Percentiles rank a stretch among this genome's conserved stretches.
Conservation (phyloP, 805 yeast species). For the Metschnikowia gelsemii region DNA sequence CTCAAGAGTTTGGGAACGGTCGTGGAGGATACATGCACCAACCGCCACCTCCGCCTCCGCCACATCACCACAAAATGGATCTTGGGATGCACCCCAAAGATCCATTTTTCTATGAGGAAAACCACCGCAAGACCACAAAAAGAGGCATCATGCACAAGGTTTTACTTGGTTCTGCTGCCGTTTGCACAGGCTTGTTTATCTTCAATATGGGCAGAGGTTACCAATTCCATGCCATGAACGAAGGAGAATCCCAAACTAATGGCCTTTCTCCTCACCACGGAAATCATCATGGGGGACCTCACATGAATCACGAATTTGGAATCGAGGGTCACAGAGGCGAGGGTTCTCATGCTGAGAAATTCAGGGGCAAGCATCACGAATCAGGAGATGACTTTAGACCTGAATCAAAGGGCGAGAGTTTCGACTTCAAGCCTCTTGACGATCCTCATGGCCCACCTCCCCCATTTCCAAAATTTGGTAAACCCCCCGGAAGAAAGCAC, state of each 20-base stretch:
- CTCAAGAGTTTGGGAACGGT: background rate
- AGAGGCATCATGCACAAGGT: constrained; percentile 5
- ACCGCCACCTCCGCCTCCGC: constrained; percentile 17
- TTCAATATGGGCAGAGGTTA: constrained; percentile 21
- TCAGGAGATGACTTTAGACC: background rate
- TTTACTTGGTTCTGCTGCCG: constrained; percentile 12
- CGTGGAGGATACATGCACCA: constrained; percentile 2
- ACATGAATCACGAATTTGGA: constrained; percentile 5
- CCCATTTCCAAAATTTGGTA: constrained; percentile 5
- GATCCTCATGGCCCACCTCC: constrained; percentile 9
- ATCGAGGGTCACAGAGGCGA: background rate
- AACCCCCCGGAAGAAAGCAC: background rate
- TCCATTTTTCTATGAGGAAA: constrained; percentile 12
- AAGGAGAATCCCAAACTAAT: background rate
- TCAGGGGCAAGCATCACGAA: background rate
- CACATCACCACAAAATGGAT: background rate
- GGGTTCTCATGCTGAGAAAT: background rate
- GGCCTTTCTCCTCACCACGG: background rate
- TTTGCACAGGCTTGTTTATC: constrained; percentile 16
- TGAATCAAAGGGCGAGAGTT: background rate
- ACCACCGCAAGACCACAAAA: constrained; percentile 3
- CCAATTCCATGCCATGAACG: constrained; percentile 9
- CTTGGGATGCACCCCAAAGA: constrained; percentile 6
- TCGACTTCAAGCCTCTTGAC: constrained; percentile 3
- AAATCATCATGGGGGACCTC: constrained; percentile 4